phyloP scores from a whole-genome alignment of 192 early-diverging fungal species.

The Backusella psychrophila region DNA sequence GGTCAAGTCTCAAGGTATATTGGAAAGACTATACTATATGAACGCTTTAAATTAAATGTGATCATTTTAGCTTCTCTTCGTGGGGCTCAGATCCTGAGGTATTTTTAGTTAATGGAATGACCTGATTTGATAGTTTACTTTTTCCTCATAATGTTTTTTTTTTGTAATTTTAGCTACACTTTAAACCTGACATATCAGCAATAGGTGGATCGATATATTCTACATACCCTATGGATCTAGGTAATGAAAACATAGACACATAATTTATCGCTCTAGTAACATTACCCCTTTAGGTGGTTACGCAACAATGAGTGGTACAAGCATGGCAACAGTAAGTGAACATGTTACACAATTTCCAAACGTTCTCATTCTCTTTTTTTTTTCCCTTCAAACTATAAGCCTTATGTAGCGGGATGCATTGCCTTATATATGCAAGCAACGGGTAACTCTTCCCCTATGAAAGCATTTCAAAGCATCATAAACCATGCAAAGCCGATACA shows the following conservation, averaged over 20 bases:
- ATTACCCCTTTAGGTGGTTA: slow-evolving; percentile 35
- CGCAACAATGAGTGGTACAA: slow-evolving; percentile 44
- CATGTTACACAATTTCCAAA: background rate
- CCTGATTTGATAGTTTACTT: background rate
- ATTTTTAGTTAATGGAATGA: background rate
- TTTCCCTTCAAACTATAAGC: slow-evolving; percentile 16
- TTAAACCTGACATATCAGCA: slow-evolving; percentile 47
- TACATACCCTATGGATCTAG: slow-evolving; percentile 36
- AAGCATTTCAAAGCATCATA: slow-evolving; percentile 24
- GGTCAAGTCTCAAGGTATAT: slow-evolving; percentile 13
- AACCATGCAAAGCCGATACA: slow-evolving; percentile 22
- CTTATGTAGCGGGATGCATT: slow-evolving; percentile 46
- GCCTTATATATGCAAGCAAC: slow-evolving; percentile 44
- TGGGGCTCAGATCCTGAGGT: slow-evolving; percentile 49
- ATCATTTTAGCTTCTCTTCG: slow-evolving; percentile 58
- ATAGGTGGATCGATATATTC: slow-evolving; percentile 50
- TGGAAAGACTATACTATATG: slow-evolving; percentile 23
- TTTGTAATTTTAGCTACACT: slow-evolving; percentile 45
- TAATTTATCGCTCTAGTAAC: slow-evolving; percentile 11
- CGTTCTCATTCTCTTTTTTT: background rate
- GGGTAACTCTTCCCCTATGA: background rate
- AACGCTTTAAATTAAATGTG: slow-evolving; percentile 23
- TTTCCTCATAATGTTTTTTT: background rate
- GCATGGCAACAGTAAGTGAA: slow-evolving; percentile 49
- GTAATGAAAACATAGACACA: slow-evolving; percentile 33